Base-by-base conservation (phyloP, 2,329 filamentous ascomycete genomes). In the Pseudophaeomoniella oleicola region DNA sequence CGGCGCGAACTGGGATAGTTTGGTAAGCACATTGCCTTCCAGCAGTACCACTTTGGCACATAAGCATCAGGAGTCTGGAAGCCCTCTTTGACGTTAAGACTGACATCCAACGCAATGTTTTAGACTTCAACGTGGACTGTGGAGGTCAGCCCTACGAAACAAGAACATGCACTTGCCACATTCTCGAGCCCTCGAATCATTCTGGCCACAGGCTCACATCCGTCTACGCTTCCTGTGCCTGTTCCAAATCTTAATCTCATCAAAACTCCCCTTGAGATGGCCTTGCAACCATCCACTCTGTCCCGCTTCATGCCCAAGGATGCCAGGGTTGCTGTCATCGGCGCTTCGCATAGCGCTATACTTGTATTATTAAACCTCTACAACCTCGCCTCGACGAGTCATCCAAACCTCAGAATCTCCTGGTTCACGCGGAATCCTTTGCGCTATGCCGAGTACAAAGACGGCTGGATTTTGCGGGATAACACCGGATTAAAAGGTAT, bases 401-500 rank as follows among this genome's bases (percentile, higher is more conserved):
- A 75, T 41, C 66, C 69, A 0, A 49, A 62, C 4, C 58, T 78
- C 2, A 63, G 61, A 18, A 60, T 78, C 37, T 71, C 69, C 46
- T 78, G 74, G 74, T 75, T 78, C 53, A 73, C 59, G 18, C 63
- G 75, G n/a, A 68, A 74, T 44, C 54, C 63, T 1, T 60, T 78
- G 6, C 67, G 70, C 16, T 79, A 78, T 43, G 75, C 75, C 12
- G 66, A 72, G 46, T 71, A 67, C 50, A 71, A 63, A 54, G 72
- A 75, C 42, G 71, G 69, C 39, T 78, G 74, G 72, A 76, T 78
- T 40, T 53, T 75, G 16, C 65, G 70, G 37, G 75, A 79, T 48
- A 79, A 78, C 52, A 78, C 74, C 0, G 75, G 75, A 3, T 59
- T 79, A 17, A 78, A 79, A 51, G 74, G 75, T 14, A 58, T 64